phyloP scores from a whole-genome alignment of 208 protist species.

The Jaenimonas drosophilae region DNA sequence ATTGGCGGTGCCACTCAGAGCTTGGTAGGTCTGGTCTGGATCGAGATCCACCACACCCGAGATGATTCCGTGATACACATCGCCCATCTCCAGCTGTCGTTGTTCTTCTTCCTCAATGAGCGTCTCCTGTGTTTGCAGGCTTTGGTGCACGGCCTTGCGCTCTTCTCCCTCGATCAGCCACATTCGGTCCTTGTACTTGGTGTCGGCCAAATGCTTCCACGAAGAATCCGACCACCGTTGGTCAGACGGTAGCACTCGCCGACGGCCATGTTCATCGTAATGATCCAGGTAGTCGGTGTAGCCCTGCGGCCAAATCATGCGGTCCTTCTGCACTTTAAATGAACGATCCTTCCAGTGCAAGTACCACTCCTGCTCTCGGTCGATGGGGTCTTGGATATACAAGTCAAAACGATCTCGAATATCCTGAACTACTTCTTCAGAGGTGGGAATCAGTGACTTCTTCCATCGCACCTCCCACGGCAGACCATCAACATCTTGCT shows the following conservation, averaged over 20 bases:
- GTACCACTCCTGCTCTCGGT: conserved; percentile 87
- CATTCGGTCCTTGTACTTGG: conserved; percentile 81
- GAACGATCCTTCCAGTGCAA: conserved; percentile 83
- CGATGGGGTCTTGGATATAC: conserved; percentile 83
- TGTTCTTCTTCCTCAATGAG: conserved; percentile 70
- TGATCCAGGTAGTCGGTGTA: conserved; percentile 89
- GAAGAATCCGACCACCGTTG: conserved; percentile 86
- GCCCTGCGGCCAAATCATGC: conserved; percentile 88
- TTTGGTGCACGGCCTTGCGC: conserved; percentile 76
- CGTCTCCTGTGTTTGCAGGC: conserved; percentile 36
- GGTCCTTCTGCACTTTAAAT: conserved; percentile 85
- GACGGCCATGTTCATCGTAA: conserved; percentile 80
- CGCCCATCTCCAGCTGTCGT: conserved; percentile 73
- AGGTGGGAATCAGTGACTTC: conserved; percentile 75
- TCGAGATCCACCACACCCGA: conserved; percentile 76
- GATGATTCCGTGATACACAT: conserved; percentile 68
- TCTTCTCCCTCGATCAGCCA: conserved; percentile 87
- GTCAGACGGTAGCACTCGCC: conserved; percentile 72
- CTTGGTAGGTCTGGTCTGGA: conserved; percentile 79
- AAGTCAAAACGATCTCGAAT: conserved; percentile 84
- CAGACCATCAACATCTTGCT: conserved; percentile 84
- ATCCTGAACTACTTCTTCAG: conserved; percentile 84
- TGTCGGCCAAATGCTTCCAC: conserved; percentile 85
- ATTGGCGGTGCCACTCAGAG: conserved; percentile 72
- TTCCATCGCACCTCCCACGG: conserved; percentile 86